Evolutionary conservation across 208 protist species (phyloP), one percentile per base, ranked within the genome.

Genomic region (Leptomonas seymouri): DNA sequence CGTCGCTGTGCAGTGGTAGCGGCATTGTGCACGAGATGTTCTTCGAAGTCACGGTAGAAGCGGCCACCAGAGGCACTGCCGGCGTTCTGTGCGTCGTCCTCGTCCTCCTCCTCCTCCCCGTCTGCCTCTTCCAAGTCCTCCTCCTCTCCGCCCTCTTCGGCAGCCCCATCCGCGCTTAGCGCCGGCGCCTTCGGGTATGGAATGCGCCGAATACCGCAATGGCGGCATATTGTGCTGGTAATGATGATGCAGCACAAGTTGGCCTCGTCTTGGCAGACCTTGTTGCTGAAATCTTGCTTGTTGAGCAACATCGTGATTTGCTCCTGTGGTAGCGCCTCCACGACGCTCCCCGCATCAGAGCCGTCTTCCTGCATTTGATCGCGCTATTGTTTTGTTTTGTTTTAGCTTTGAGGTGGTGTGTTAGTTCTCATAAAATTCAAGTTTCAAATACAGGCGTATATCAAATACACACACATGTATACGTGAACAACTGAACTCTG

Each of bases 181-280:
- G 9, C 8, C 5, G 65, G 49, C 39, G 54, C 45, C 58, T 82
- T 86, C 2, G 82, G 83, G 67, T 91, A 91, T 5, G 49, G 41
- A 23, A 88, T 70, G 48, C 76, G 82, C 0, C 67, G 73, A 46
- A 88, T 81, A 49, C 84, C 82, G 73, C 90, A 91, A 49, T 86
- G 82, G 0, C 68, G 57, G 67, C 90, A 95, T 44, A 95, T 59
- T 14, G 87, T 93, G n/a, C 84, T 91, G 9, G 85, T 93, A 1
- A 95, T 80, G 28, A 95, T 67, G 14, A 95, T 56, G 36, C 80
- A 88, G 76, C 87, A 93, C 25, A 95, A 63, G 56, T 85, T 89
- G 41, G 84, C 81, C 21, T 56, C 30, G 49, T 95, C 90, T 39
- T 83, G 75, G 25, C 30, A 30, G 2, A 95, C 81, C 34, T 80